These are phyloP conservation scores for Solanum chilense DNA, from an alignment of 257 asterid genomes.

Conservation along the genomic window DNA sequence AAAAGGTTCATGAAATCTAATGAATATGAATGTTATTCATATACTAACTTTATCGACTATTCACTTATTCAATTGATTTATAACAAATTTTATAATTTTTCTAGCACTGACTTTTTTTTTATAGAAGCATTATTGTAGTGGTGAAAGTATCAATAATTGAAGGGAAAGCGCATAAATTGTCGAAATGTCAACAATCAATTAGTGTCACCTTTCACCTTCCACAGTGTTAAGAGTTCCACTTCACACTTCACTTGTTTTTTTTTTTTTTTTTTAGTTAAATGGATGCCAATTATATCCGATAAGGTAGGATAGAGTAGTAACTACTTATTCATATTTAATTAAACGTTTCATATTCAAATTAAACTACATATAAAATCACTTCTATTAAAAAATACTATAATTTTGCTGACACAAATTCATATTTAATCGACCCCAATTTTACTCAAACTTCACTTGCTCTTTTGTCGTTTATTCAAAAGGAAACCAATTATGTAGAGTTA, in stretches of 20 bases:
- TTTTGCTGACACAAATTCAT: background rate
- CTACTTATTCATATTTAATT: background rate
- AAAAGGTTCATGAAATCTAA: too few relatives aligned
- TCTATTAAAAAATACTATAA: background rate
- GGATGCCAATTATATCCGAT: background rate
- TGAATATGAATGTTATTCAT: too few relatives aligned
- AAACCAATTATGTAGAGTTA: background rate
- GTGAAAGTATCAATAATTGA: background rate
- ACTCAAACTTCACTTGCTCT: background rate
- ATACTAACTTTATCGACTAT: too few relatives aligned
- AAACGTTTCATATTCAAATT: too few relatives aligned
- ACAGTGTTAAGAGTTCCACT: background rate
- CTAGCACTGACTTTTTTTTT: background rate
- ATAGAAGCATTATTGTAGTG: background rate
- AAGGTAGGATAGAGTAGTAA: background rate
- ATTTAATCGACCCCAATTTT: background rate
- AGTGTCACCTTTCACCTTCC: background rate
- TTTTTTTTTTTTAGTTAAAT: background rate
- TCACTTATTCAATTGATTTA: too few relatives aligned
- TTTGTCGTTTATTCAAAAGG: background rate
- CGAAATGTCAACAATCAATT: background rate
- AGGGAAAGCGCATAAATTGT: background rate
- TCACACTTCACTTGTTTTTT: background rate
- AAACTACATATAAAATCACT: too few relatives aligned
- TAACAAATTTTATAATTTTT: too few relatives aligned